Percentiles rank a stretch among this genome's conserved stretches.
Conservation (phyloP, 2,329 filamentous ascomycete genomes). For the Aspergillus flavus region DNA sequence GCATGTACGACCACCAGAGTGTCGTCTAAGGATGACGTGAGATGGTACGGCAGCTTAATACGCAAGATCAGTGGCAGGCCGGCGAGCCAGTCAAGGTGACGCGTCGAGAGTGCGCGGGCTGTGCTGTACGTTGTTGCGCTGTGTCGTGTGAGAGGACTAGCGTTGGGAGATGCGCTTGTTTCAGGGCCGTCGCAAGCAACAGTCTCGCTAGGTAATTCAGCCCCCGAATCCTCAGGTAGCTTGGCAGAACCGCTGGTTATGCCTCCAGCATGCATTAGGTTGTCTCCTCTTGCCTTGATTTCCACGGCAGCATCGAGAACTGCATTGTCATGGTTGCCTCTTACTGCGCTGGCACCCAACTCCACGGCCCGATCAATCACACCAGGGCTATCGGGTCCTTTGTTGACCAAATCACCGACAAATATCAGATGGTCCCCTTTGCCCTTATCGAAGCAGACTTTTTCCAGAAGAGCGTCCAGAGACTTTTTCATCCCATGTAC, state of each 20-base stretch:
- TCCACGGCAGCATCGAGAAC: slow-evolving; percentile 23
- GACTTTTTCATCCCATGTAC: neutral
- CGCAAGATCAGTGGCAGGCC: slow-evolving; percentile 25
- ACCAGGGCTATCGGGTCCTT: slow-evolving; percentile 25
- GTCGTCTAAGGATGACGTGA: slow-evolving; percentile 8
- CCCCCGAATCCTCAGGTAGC: neutral
- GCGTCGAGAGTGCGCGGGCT: slow-evolving; percentile 10
- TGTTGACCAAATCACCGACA: slow-evolving; percentile 25
- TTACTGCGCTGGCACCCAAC: slow-evolving; percentile 25
- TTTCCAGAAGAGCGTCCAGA: neutral
- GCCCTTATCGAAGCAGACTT: neutral
- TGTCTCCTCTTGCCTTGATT: slow-evolving; percentile 9
- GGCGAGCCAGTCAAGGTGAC: slow-evolving; percentile 24
- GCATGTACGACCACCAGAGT: slow-evolving; percentile 24
- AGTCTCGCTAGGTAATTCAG: neutral
- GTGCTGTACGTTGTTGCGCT: neutral
- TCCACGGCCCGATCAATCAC: slow-evolving; percentile 25
- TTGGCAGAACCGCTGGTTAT: neutral
- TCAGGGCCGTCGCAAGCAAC: neutral
- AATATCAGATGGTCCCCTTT: slow-evolving; percentile 26
- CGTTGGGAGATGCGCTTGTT: neutral
- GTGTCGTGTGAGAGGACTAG: neutral
- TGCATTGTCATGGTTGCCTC: slow-evolving; percentile 30
- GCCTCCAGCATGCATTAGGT: neutral
- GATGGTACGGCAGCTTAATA: slow-evolving; percentile 14